phyloP scores from a whole-genome alignment of 1,284 basidiomycete genomes.

The Neonothopanus nambi region DNA sequence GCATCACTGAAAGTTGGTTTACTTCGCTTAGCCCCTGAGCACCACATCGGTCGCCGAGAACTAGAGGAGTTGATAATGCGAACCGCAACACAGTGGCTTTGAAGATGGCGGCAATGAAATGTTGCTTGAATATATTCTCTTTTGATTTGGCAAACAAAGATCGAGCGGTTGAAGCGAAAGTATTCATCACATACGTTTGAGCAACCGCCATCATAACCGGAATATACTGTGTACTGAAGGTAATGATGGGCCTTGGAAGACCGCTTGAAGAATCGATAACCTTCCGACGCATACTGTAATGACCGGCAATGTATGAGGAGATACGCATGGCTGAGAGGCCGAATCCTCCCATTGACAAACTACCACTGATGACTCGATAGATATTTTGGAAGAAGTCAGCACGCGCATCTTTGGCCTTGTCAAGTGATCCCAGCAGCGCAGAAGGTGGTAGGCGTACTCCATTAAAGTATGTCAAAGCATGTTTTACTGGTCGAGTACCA shows the following conservation, averaged over 20 bases:
- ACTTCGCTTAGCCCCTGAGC: constrained; percentile 47
- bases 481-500: constrained; percentile 35
- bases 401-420: constrained; percentile 26
- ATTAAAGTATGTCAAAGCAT: constrained; percentile 37
- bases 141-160: constrained; percentile 30
- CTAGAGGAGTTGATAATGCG: constrained; percentile 28
- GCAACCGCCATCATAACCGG: constrained; percentile 43
- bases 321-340: constrained; percentile 35
- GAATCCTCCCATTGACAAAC: constrained; percentile 34
- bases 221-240: constrained; percentile 48
- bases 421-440: constrained; percentile 31
- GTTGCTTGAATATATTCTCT: constrained; percentile 33
- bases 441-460: constrained; percentile 32
- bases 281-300: constrained; percentile 42
- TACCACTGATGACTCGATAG: constrained; percentile 39
- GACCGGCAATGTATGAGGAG: constrained; percentile 33
- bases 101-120: constrained; percentile 40
- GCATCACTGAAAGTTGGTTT: constrained; percentile 39
- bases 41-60: constrained; percentile 46
- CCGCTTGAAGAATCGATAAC: constrained; percentile 26
- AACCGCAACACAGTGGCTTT: constrained; percentile 39
- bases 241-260: constrained; percentile 36
- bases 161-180: constrained; percentile 30
- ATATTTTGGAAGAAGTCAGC: constrained; percentile 34
- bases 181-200: constrained; percentile 40